Base-by-base conservation (phyloP, 2,329 filamentous ascomycete species). In the Akanthomyces lecanii region DNA sequence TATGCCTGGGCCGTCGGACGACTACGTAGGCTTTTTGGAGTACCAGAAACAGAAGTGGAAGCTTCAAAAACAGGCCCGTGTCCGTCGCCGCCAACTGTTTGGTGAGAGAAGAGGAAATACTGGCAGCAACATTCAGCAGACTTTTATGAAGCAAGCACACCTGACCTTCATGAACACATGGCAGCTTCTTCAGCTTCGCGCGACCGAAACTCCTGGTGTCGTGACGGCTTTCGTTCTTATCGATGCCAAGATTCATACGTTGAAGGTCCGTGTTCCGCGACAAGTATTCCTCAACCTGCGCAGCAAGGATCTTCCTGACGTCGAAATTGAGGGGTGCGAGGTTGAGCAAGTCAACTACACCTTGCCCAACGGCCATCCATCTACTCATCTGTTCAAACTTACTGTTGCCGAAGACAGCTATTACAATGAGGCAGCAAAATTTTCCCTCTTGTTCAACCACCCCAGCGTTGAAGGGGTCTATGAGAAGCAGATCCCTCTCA, bases 41-140 rank as follows among this genome's bases (percentile, higher is more conserved):
- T 98, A 98, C 71, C 95, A 99, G 73, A 99, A 99, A 76, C 87
- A 93, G 78, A 99, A 99, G 76, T 99, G 95, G 95, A 97, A 94
- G 78, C 89, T 98, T 44, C 95, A 99, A 73, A 96, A 92, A 71
- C 90, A 96, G 73, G 92, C 94, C 40, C 87, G 95, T 25, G 83
- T 89, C 65, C 88, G 94, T 50, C 85, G 96, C 66, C 86, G 94
- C 55, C 95, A 99, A 73, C 81, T 99, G 0, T 99, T 99, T 70
- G 95, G 95, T 64, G 94, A 99, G 70, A 88, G 89, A 63, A 85
- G 88, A 64, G 79, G 80, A 12, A 68, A 72, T 47, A 67, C 70
- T 8, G 73, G 68, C 45, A 84, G 76, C 71, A 85, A 86, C 65
- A 84, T 89, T 67, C 85, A 87, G 69, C 82, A 85, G 65, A 85